Base-by-base conservation (phyloP, 2,329 filamentous ascomycete species). In the Chaetothyriales sp. region DNA sequence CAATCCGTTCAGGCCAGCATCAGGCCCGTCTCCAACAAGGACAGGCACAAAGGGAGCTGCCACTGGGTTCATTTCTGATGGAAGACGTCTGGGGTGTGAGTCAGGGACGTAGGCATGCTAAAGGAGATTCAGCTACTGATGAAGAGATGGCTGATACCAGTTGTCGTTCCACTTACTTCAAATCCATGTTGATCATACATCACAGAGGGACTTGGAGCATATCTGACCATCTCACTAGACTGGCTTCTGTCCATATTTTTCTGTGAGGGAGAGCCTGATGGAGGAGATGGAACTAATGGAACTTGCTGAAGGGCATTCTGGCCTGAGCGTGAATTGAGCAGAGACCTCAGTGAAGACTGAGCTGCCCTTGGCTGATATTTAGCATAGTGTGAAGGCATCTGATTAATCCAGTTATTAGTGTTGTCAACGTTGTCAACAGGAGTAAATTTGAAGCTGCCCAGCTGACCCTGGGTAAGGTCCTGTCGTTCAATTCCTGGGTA, bases 361-460 rank as follows among this genome's bases (percentile, higher is more conserved):
- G 43, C 19, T 4, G 12, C n/a, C n/a, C 22, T 26, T 18, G 43
- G 4, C 6, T 9, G 12, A 45, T 45, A 10, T 5, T 26, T 18
- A n/a, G 43, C 10, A 39, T 39, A 39, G 3, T 15, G 32, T 39
- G 32, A 12, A 9, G 12, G 32, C 32, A 39, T 39, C 32, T 39
- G 32, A 39, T 39, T 39, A 12, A 39, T 15, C 32, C 9, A 39
- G 32, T 39, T 15, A 12, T 39, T 39, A 12, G 32, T 15, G 10
- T 45, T 45, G 43, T 26, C 18, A n/a, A 54, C 47, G 22, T 46
- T 55, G 51, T 58, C 57, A 22, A 57, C 55, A 3, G 56, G 58
- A 25, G 53, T 57, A 49, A 60, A 59, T 28, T 60, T 60, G 57
- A 60, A 60, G 48, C 56, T 58, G 39, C 58, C 58, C 42, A 60